A percentile compares a stretch with the other conserved stretches of the same genome.
Conservation (phyloP, 495 filamentous ascomycete genomes). For the Schizothecium vesticola region DNA sequence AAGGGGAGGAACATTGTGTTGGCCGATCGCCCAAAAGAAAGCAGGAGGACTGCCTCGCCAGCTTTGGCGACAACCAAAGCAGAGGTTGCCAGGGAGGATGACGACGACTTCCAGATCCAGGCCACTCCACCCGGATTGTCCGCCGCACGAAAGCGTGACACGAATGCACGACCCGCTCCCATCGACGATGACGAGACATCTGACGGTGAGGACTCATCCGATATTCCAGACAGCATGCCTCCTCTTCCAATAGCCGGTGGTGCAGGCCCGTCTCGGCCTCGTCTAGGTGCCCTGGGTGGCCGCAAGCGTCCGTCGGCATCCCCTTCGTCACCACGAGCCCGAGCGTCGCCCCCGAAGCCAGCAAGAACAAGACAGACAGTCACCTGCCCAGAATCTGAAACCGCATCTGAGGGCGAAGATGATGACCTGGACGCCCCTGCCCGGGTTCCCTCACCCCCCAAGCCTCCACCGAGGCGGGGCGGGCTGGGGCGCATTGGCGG, state of each 20-base stretch:
- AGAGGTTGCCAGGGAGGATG: constrained; percentile 18
- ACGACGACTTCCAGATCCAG: constrained; percentile 50
- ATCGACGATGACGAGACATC: constrained; percentile 32
- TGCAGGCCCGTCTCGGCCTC: constrained; percentile 4
- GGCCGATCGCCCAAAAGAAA: constrained; percentile 20
- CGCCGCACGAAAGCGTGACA: constrained; percentile 14
- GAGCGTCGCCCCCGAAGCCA: constrained; percentile 7
- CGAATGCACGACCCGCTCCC: neutral
- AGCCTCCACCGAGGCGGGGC: constrained; percentile 20
- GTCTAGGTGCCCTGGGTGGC: constrained; percentile 28
- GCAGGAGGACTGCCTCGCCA: constrained; percentile 25
- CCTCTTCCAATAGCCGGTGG: neutral
- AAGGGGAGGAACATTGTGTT: constrained; percentile 24
- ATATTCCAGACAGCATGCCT: constrained; percentile 15
- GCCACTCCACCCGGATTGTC: constrained; percentile 36
- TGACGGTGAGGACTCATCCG: constrained; percentile 29
- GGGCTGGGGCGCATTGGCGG: constrained; percentile 44
- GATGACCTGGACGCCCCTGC: constrained; percentile 7
- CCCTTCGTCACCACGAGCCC: constrained; percentile 8
- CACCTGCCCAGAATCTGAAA: constrained; percentile 28
- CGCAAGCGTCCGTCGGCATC: constrained; percentile 17
- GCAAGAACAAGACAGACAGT: neutral
- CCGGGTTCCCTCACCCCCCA: constrained; percentile 15
- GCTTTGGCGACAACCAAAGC: neutral
- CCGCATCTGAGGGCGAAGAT: constrained; percentile 36